phyloP scores from a whole-genome alignment of 805 yeast genomes.

The Kodamaea leandrae region DNA sequence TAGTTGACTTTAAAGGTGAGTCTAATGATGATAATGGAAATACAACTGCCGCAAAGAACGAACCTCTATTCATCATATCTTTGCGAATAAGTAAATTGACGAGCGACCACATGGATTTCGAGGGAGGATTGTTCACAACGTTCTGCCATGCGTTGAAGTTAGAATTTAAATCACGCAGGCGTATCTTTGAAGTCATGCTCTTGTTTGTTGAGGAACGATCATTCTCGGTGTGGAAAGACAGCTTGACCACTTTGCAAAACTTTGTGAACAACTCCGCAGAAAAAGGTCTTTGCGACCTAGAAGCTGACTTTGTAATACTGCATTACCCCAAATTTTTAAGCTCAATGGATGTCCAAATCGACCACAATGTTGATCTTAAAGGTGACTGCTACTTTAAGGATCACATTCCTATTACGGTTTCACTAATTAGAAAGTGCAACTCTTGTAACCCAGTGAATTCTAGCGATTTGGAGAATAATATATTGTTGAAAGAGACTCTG shows the following conservation, averaged over 20 bases:
- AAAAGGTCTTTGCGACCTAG: background rate
- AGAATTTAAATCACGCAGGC: conserved; percentile 42
- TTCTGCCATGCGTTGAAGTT: conserved; percentile 40
- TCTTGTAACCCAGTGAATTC: background rate
- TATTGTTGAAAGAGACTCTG: background rate
- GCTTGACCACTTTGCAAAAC: conserved; percentile 20
- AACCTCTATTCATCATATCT: conserved; percentile 49
- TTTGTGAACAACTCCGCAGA: conserved; percentile 27
- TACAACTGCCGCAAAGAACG: conserved; percentile 15
- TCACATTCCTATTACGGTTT: conserved; percentile 3
- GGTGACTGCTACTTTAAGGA: conserved; percentile 16
- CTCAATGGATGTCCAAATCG: background rate
- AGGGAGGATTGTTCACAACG: conserved; percentile 30
- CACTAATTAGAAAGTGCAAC: background rate
- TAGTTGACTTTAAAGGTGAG: conserved; percentile 27
- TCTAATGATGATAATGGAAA: conserved; percentile 13
- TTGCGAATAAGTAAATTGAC: conserved; percentile 31
- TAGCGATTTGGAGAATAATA: no score
- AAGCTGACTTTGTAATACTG: background rate
- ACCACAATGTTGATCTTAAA: background rate
- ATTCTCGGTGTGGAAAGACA: conserved; percentile 38
- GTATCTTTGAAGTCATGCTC: conserved; percentile 45
- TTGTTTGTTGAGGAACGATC: conserved; percentile 34
- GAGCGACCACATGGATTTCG: conserved; percentile 20
- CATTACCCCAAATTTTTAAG: background rate